Percentiles rank a stretch among this genome's conserved stretches.
Conservation (phyloP, 495 filamentous ascomycete genomes). For the Penicillium robsamsonii region DNA sequence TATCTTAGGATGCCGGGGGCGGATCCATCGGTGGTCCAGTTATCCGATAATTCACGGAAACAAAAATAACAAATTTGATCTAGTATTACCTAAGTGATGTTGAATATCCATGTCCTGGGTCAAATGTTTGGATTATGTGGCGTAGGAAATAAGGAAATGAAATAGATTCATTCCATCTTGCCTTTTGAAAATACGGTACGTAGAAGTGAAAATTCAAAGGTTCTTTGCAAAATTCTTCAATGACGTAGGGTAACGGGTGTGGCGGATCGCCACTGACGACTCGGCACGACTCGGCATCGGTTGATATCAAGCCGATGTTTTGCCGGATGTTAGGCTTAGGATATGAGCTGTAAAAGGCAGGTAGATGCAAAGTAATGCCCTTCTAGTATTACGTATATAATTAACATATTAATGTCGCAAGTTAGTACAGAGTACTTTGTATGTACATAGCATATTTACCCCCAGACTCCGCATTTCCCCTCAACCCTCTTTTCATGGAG, state of each 20-base stretch:
- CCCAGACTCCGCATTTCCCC: constrained; percentile 26
- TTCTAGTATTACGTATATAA: no score
- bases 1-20: neutral
- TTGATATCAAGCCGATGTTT: neutral
- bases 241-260: constrained; percentile 11
- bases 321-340: neutral
- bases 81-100: no score
- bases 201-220: neutral
- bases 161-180: no score
- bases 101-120: no score
- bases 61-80: no score
- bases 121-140: no score
- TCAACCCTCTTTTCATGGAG: constrained; percentile 3
- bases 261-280: constrained; percentile 7
- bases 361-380: no score
- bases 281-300: constrained; percentile 8
- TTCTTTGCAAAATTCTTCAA: neutral
- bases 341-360: neutral
- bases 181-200: no score
- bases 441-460: neutral
- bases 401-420: neutral
- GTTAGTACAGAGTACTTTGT: neutral
- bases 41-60: no score
- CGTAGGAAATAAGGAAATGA: no score
- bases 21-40: no score